Evolutionary conservation across 495 filamentous ascomycete species (phyloP).

Genomic region (Tuber aestivum): DNA sequence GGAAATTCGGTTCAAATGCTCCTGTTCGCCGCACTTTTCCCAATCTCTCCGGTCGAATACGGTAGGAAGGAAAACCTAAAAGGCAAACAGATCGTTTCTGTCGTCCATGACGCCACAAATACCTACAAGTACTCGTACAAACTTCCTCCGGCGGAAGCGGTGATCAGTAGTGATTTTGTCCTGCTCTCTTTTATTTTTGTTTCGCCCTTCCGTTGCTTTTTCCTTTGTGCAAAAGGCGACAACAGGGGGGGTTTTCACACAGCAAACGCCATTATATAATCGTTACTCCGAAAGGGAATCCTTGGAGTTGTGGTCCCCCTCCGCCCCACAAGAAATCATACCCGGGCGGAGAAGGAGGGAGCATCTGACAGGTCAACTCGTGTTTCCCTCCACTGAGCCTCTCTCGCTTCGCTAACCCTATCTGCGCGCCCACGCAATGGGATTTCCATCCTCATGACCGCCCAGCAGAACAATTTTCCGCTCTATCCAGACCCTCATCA

Average conservation of each 20-base stretch:
- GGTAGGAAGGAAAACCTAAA: background rate
- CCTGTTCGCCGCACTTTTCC: background rate
- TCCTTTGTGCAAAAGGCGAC: constrained; percentile 9
- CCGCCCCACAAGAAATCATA: background rate
- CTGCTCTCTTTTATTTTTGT: background rate
- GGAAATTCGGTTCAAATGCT: constrained; percentile 11
- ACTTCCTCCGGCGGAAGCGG: background rate
- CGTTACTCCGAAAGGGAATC: constrained; percentile 21
- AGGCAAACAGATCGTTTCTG: background rate
- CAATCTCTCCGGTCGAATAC: background rate
- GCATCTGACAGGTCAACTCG: constrained; percentile 38
- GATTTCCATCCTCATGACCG: constrained; percentile 36
- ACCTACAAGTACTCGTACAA: too few relatives aligned
- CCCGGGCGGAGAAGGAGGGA: constrained; percentile 1
- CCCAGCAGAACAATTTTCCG: constrained; percentile 36
- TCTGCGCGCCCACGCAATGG: constrained; percentile 19
- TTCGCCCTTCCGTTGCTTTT: background rate
- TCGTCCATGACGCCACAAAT: background rate
- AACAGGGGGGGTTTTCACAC: constrained; percentile 15
- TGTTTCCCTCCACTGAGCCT: constrained; percentile 16
- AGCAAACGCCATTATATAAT: constrained; percentile 26
- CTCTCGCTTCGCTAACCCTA: constrained; percentile 15
- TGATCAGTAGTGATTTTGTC: background rate
- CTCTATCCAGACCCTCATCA: constrained; percentile 25
- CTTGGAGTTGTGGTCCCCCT: constrained; percentile 16